phyloP scores from a whole-genome alignment of 2,329 filamentous ascomycete genomes.

The Xylariaceae sp. region DNA sequence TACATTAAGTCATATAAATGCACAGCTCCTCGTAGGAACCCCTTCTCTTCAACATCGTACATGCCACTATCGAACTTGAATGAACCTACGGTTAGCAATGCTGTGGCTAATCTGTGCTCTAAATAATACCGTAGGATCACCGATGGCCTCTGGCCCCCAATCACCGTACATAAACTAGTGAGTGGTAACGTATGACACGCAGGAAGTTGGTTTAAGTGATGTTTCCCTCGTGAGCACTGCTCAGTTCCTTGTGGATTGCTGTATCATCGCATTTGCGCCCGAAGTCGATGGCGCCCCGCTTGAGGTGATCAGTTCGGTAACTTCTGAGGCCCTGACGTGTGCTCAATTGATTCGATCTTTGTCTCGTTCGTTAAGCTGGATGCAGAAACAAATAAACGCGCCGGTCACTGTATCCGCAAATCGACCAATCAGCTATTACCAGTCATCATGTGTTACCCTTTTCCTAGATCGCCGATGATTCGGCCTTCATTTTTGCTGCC shows the following conservation, averaged over 20 bases:
- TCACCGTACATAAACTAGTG: neutral
- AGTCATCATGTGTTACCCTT: constrained; percentile 46
- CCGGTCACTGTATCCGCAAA: neutral
- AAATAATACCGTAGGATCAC: neutral
- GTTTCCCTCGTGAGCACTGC: neutral
- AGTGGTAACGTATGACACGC: neutral
- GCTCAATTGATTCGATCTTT: neutral
- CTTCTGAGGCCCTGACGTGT: neutral
- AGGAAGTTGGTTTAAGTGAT: neutral
- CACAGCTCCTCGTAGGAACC: neutral
- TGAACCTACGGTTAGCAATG: neutral
- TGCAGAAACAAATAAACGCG: neutral
- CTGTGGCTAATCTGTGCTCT: neutral
- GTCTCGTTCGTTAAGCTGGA: neutral
- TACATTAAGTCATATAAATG: neutral
- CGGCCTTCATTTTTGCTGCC: constrained; percentile 3
- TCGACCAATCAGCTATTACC: constrained; percentile 38
- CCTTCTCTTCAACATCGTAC: neutral
- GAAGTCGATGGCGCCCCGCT: neutral
- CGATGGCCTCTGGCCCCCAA: neutral
- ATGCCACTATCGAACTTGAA: neutral
- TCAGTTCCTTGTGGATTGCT: neutral
- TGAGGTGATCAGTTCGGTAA: neutral
- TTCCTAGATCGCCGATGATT: constrained; percentile 36
- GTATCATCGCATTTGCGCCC: neutral